Evolutionary conservation across 2,329 filamentous ascomycete species (phyloP), one percentile per base, ranked within the genome.

Genomic region (Tolypocladium cylindrosporum): DNA sequence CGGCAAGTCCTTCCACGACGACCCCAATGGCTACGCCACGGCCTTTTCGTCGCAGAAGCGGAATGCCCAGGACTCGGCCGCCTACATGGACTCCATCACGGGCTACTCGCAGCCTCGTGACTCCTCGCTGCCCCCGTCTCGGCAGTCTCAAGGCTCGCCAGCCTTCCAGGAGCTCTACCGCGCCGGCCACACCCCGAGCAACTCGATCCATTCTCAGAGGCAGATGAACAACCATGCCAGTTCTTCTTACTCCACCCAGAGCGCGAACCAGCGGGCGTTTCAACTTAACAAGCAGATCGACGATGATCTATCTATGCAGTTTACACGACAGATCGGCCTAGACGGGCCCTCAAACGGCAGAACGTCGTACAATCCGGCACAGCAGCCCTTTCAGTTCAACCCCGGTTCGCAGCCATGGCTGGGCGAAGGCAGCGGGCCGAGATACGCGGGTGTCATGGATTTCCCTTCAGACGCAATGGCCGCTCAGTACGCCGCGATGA

Each of bases 41-140:
- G 43, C 65, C 58, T 71, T 69, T 60, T 54, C 66, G 34, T 53
- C 64, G 16, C 65, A 69, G 60, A 70, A 69, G 61, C 71, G 73
- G 24, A 63, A 61, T 42, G 63, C 71, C 6, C 72, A 73, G 16
- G 73, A 75, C 27, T n/a, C 57, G 34, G 56, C 72, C 5, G 72
- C 76, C 10, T 82, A 77, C 64, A 75, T 78, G 54, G 68, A 71
- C 45, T 52, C 67, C 24, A 65, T 70, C 39, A 59, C 61, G n/a
- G 58, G 57, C 36, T 72, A 65, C 59, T 57, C 62, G 21, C 68
- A 74, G 4, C 79, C 81, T n/a, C 76, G 81, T 60, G 83, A 84
- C 59, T 71, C 74, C 48, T 83, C 77, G 67, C 71, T 82, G 53
- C 81, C 83, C 51, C 77, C 82, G 2, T 84, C 83, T 41, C 77